Conservation (phyloP, 495 filamentous ascomycete genomes). For the Antarctomyces pellizariae region DNA sequence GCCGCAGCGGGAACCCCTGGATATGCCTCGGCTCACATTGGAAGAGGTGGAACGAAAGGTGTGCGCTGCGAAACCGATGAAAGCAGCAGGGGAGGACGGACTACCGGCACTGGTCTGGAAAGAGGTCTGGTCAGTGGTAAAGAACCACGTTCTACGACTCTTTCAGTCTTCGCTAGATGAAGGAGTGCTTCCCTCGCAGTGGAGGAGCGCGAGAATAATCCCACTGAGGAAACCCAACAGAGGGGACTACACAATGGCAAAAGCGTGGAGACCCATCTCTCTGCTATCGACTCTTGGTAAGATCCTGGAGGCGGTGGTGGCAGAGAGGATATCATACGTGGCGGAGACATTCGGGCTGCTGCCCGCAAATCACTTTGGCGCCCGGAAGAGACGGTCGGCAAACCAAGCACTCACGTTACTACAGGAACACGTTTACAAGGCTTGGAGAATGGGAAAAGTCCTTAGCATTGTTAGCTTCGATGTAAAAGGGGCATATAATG, state of each 20-base stretch:
- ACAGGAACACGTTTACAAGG: conserved; percentile 13
- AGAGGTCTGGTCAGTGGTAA: conserved; percentile 12
- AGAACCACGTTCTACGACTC: conserved; percentile 9
- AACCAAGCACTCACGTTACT: conserved; percentile 10
- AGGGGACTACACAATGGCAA: conserved; percentile 5
- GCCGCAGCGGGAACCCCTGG: conserved; percentile 1
- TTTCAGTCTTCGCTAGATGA: conserved; percentile 7
- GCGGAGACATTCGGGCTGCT: conserved; percentile 7
- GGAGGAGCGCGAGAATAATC: conserved; percentile 11
- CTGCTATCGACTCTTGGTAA: conserved; percentile 7
- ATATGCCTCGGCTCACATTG: conserved; percentile 4
- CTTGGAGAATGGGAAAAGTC: conserved; percentile 7
- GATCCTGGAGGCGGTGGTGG: conserved; percentile 5
- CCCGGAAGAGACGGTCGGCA: conserved; percentile 9
- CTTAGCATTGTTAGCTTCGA: conserved; percentile 18
- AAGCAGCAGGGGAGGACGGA: conserved; percentile 10
- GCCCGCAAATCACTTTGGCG: conserved; percentile 11
- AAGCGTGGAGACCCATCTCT: conserved; percentile 7
- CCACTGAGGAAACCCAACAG: conserved; percentile 6
- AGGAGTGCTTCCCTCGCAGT: conserved; percentile 10
- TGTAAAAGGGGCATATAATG: conserved; percentile 21
- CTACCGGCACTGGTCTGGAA: conserved; percentile 9
- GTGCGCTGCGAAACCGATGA: conserved; percentile 8
- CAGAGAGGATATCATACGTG: conserved; percentile 7
- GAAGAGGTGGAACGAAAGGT: conserved; percentile 11